phyloP scores from a whole-genome alignment of 164 flowering plant genomes.

The Euptelea pleiosperma region DNA sequence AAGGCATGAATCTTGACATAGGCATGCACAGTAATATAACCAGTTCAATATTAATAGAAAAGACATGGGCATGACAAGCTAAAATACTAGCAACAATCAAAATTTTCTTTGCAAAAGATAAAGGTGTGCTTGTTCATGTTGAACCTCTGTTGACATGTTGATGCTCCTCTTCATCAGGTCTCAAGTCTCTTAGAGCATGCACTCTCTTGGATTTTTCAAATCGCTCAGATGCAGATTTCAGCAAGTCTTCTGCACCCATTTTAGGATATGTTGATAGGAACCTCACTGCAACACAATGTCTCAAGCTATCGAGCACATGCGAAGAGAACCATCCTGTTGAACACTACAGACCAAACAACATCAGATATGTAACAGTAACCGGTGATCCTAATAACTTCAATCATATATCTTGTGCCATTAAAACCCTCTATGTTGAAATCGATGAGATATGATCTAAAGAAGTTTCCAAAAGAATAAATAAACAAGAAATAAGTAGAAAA shows the following conservation, averaged over 20 bases:
- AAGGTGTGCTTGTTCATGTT: not conserved
- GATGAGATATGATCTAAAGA: no score
- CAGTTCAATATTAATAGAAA: no score
- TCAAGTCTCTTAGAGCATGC: conserved; percentile 25
- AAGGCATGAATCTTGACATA: not conserved
- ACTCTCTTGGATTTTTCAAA: conserved; percentile 63
- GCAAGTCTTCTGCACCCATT: conserved; percentile 42
- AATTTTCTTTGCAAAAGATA: not conserved
- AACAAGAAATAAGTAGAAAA: no score
- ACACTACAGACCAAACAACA: conserved; percentile 33
- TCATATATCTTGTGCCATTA: no score
- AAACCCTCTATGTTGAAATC: no score
- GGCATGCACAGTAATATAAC: no score
- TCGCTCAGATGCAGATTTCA: conserved; percentile 40
- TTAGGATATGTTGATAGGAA: conserved; percentile 62
- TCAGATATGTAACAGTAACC: conserved; percentile 3
- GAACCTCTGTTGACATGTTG: conserved; percentile 47
- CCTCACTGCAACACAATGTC: conserved; percentile 51
- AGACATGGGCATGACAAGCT: not conserved
- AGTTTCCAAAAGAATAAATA: not conserved
- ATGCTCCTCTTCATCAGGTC: conserved; percentile 30
- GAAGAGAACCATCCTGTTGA: conserved; percentile 80
- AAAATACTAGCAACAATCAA: not conserved
- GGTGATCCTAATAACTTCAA: not conserved
- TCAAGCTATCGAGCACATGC: conserved; percentile 37